phyloP scores from a whole-genome alignment of 352 stramenopile genomes.

The Phytophthora sp. region DNA sequence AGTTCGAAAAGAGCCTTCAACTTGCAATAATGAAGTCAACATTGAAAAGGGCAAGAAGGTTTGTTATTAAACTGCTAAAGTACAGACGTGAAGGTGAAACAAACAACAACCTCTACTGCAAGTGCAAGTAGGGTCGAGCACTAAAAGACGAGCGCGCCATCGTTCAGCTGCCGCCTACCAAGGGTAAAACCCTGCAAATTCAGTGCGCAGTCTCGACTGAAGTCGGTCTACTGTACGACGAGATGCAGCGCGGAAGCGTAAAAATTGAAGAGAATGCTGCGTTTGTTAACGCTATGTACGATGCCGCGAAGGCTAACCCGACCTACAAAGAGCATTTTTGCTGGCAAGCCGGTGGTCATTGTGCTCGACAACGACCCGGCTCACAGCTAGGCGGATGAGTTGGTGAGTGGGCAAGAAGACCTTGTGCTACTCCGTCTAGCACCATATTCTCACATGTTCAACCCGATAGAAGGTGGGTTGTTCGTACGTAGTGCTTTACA shows the following conservation, averaged over 20 bases:
- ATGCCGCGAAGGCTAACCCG: neutral
- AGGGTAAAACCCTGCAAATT: slow-evolving; percentile 14
- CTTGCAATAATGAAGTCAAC: slow-evolving; percentile 7
- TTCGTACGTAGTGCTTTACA: too few relatives aligned
- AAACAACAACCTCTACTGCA: too few relatives aligned
- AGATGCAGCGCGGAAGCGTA: slow-evolving; percentile 7
- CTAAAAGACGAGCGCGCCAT: slow-evolving; percentile 4
- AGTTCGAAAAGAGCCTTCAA: neutral
- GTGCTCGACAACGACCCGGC: too few relatives aligned
- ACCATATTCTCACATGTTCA: too few relatives aligned
- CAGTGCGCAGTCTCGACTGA: slow-evolving; percentile 3
- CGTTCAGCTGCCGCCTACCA: slow-evolving; percentile 1
- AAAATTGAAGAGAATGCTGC: neutral
- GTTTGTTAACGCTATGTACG: neutral
- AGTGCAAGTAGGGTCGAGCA: neutral
- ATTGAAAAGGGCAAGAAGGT: slow-evolving; percentile 15
- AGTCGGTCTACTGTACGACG: slow-evolving; percentile 1
- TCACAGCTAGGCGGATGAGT: too few relatives aligned
- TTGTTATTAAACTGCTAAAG: slow-evolving; percentile 3
- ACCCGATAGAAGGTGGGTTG: too few relatives aligned
- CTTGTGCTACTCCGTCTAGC: too few relatives aligned
- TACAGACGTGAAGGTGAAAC: slow-evolving; percentile 16
- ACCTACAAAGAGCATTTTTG: neutral
- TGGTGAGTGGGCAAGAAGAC: too few relatives aligned
- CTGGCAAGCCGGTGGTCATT: neutral